Base-by-base conservation (phyloP, 495 filamentous ascomycete species). In the Apiosordaria backusii region DNA sequence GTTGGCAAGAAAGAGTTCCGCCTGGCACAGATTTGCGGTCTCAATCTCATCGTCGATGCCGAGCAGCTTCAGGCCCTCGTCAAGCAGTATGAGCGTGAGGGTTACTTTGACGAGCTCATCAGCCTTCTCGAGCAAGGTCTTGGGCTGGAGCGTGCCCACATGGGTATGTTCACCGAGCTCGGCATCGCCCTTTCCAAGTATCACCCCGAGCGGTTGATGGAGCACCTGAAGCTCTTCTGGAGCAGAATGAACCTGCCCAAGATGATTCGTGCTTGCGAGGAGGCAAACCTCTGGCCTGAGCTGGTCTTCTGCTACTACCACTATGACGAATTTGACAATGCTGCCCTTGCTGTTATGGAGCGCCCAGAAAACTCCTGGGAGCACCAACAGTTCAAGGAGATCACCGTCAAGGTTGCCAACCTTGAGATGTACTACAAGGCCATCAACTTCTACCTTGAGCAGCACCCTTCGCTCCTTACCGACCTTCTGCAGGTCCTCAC, bases 341-440 rank as follows among this genome's bases (percentile, higher is more conserved):
- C 96, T 25, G 95, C 95, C 23, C 85, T 99, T 64, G 93, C 96
- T 40, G 97, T 99, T 86, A 99, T 99, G 92, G 96, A 99, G 85
- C 92, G 95, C 71, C 91, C 96, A 45, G 89, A 96, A 61, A 94
- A 98, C 80, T 91, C 96, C 3, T 99, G 96, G 96, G 96, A 99
- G 78, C 96, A 99, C 81, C 95, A 98, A 79, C 96, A 94, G 27
- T 98, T 99, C 89, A 98, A 98, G 86, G 96, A 98, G 77, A 97
- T 97, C 67, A 85, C 97, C 65, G 88, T 97, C 81, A 98, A 98
- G 86, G 94, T 97, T 67, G 92, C 95, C 71, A 99, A 99, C 80
- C 78, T 98, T 73, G 96, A 99, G 79, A 98, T 99, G 76, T 98
- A 97, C 81, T 99, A 99, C 84, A 91, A 93, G 35, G 90, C 93